These are phyloP conservation scores for Tranzscheliella williamsii DNA, from an alignment of 1,284 basidiomycete species.

Conservation along the genomic window DNA sequence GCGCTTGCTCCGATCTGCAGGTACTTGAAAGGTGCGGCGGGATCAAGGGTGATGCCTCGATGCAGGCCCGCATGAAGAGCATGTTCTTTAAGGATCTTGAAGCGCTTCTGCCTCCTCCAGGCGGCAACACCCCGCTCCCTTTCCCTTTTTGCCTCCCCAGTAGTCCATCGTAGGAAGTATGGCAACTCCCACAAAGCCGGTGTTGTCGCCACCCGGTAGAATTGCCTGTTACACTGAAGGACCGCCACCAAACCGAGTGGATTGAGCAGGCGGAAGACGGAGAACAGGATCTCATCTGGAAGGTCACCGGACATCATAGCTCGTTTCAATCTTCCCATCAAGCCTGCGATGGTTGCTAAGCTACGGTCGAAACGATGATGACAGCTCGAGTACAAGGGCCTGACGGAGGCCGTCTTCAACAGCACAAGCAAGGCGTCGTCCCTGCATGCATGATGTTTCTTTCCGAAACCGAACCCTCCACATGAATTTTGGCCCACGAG, in stretches of 20 bases:
- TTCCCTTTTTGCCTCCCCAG: slow-evolving; percentile 17
- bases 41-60: not conserved
- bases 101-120: slow-evolving; percentile 4
- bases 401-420: too few relatives aligned
- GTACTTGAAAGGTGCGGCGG: not conserved
- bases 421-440: too few relatives aligned
- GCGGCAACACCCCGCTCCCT: not conserved
- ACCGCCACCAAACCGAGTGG: slow-evolving; percentile 6
- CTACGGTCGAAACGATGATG: too few relatives aligned
- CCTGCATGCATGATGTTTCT: too few relatives aligned
- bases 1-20: not conserved
- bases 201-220: slow-evolving; percentile 27
- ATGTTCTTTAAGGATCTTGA: slow-evolving; percentile 7
- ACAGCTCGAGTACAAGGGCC: too few relatives aligned
- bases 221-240: slow-evolving; percentile 8
- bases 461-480: too few relatives aligned
- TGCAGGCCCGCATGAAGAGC: slow-evolving; percentile 1
- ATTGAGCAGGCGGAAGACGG: slow-evolving; percentile 27
- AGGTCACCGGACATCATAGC: slow-evolving; percentile 10
- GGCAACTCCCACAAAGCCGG: slow-evolving; percentile 27
- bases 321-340: too few relatives aligned
- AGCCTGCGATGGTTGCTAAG: too few relatives aligned
- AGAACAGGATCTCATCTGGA: slow-evolving; percentile 28
- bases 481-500: too few relatives aligned
- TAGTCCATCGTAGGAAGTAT: slow-evolving; percentile 31